phyloP scores from a whole-genome alignment of 1,284 basidiomycete species.

The Phenoliferia sp. region DNA sequence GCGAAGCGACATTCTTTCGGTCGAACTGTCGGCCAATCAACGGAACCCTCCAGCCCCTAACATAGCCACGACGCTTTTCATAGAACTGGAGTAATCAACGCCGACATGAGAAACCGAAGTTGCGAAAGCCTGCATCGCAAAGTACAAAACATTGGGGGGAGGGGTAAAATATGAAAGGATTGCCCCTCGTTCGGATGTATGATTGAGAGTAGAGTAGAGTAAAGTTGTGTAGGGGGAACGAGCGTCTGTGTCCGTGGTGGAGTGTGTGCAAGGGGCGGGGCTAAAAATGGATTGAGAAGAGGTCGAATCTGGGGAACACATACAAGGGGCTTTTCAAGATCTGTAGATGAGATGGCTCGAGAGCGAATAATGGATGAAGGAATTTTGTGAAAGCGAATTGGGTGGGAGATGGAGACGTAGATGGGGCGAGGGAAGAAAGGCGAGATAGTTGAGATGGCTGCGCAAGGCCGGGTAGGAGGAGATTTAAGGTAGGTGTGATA shows the following conservation, averaged over 20 bases:
- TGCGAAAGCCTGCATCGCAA: conserved; percentile 1
- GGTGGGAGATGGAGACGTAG: background rate
- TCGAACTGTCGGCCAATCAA: too few species aligned
- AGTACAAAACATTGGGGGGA: background rate
- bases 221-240: background rate
- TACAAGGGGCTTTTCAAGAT: background rate
- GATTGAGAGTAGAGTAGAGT: background rate
- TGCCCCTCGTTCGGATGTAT: too few species aligned
- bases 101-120: too few species aligned
- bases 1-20: too few species aligned
- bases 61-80: too few species aligned
- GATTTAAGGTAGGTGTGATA: background rate
- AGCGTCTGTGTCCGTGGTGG: background rate
- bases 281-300: background rate
- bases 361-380: background rate
- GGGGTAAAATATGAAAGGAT: background rate
- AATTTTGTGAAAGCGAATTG: background rate
- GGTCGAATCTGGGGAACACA: background rate
- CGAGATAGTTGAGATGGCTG: background rate
- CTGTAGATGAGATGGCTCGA: background rate
- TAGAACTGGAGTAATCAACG: too few species aligned
- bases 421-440: background rate
- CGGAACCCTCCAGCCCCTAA: too few species aligned
- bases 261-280: background rate
- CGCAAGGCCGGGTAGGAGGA: background rate